Base-by-base conservation (phyloP, 371 early-diverging fungal genomes). In the Mucor velutinosus region DNA sequence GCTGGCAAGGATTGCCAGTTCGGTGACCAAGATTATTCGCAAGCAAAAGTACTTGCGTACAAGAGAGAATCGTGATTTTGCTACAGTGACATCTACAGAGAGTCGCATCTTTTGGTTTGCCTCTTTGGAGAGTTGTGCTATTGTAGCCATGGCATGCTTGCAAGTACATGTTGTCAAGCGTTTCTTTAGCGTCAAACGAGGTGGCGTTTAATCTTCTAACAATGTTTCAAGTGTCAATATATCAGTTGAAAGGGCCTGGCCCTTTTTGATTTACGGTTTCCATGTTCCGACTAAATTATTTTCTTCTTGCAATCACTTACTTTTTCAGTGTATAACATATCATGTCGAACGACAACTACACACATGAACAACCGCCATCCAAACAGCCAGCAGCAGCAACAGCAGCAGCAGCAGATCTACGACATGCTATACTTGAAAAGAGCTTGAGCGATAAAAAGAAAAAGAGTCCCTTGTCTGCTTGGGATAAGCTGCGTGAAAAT, bases 51-150 rank as follows among this genome's bases (percentile, higher is more conserved):
- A 91, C 78, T 93, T 94, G 77, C 82, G 94, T 57, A 88, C 93
- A 35, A 79, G 94, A 56, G 95, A 95, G 75, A 91, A 91, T 83
- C 82, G 97, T 53, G 94, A 95, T 82, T 88, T 90, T 58, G 86
- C 87, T 23, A 95, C 95, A 0, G 95, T 97, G n/a, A 73, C 81
- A 69, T 89, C 90, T 32, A 95, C 95, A 3, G 91, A 93, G 76
- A 64, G 58, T 43, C 81, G 95, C 45, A 89, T 96, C 55, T 94
- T 91, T 77, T 95, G 94, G 94, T 94, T 94, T 78, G 90, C 95
- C 23, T 60, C 90, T n/a, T 60, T 87, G 23, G 92, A 94, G 77
- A 87, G 88, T 66, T 58, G 84, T 56, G 69, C 92, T 59, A 92
- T 97, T 45, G 83, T 94, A 23, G 58, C 82, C 45, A 93, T 94